A percentile compares a stretch with the other conserved stretches of the same genome.
Evolutionary conservation across 371 early-diverging fungal species (phyloP).

Genomic region (Mucor sp.): DNA sequence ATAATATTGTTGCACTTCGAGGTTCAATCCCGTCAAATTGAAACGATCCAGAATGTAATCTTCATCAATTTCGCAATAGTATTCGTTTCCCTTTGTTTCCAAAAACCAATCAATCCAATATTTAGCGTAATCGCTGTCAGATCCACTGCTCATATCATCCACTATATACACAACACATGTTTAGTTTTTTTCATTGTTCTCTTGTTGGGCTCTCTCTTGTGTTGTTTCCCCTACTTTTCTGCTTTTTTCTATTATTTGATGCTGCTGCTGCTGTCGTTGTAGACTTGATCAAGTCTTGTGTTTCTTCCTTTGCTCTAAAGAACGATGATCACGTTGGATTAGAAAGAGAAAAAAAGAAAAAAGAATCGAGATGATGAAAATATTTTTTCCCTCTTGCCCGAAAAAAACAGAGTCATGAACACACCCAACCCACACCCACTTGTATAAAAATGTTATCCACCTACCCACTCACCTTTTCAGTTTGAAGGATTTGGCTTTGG

Average conservation of each 20-base stretch:
- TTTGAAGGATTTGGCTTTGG: conserved; percentile 5
- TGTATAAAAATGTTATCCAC: too few species aligned
- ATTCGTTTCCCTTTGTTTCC: conserved; percentile 86
- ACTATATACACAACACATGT: conserved; percentile 36
- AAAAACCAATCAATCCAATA: conserved; percentile 90
- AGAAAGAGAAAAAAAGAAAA: conserved; percentile 3
- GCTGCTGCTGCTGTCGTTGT: background rate
- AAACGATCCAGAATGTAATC: conserved; percentile 96
- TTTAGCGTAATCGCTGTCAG: conserved; percentile 67
- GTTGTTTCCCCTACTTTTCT: background rate
- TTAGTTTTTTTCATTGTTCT: too few species aligned
- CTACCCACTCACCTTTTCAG: conserved; percentile 15
- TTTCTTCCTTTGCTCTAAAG: conserved; percentile 6
- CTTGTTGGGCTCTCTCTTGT: too few species aligned
- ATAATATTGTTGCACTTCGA: conserved; percentile 79
- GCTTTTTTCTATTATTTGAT: background rate
- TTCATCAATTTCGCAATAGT: conserved; percentile 94
- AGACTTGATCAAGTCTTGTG: conserved; percentile 12
- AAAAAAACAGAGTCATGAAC: conserved; percentile 1
- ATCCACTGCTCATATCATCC: conserved; percentile 81
- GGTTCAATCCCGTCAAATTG: conserved; percentile 91
- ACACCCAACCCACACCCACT: background rate
- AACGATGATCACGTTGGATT: background rate
- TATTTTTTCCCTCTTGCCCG: background rate
- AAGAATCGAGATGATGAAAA: background rate